Evolutionary conservation across 805 yeast species (phyloP).

Genomic region (Candida sithepensis): DNA sequence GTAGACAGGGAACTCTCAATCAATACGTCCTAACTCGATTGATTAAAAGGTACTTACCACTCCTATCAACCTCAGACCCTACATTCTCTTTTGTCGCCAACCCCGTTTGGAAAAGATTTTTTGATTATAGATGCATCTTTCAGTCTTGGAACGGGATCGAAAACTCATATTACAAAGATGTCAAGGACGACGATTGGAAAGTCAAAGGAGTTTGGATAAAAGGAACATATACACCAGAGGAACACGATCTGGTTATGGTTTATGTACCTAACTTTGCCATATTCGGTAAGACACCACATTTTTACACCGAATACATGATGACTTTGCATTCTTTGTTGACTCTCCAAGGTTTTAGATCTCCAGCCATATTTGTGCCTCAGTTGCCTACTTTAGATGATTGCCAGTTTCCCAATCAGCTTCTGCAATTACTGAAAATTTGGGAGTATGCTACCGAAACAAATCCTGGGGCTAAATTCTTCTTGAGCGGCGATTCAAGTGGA

Average conservation of each 20-base stretch:
- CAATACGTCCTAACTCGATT: conserved; percentile 24
- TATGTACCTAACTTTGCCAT: conserved; percentile 44
- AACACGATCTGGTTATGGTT: conserved; percentile 39
- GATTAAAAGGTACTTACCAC: conserved; percentile 16
- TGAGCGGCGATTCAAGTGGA: conserved; percentile 48
- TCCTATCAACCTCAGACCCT: conserved; percentile 12
- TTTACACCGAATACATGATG: conserved; percentile 43
- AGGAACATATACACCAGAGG: conserved; percentile 32
- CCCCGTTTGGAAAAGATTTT: conserved; percentile 30
- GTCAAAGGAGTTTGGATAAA: conserved; percentile 22
- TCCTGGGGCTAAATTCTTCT: conserved; percentile 29
- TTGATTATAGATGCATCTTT: conserved; percentile 27
- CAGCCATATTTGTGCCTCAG: conserved; percentile 40
- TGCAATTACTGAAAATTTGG: conserved; percentile 31
- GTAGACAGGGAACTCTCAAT: conserved; percentile 28
- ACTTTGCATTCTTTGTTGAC: conserved; percentile 38
- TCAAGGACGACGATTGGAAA: conserved; percentile 2
- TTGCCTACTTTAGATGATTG: conserved; percentile 13
- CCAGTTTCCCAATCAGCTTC: conserved; percentile 28
- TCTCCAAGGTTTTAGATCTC: conserved; percentile 47
- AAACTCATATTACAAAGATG: conserved; percentile 24
- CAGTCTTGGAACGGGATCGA: conserved; percentile 36
- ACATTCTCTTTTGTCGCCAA: conserved; percentile 28
- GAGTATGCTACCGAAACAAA: conserved; percentile 19
- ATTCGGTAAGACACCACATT: conserved; percentile 33